These are phyloP conservation scores for Mycena epipterygia DNA, from an alignment of 768 basidiomycete genomes.

Conservation along the genomic window DNA sequence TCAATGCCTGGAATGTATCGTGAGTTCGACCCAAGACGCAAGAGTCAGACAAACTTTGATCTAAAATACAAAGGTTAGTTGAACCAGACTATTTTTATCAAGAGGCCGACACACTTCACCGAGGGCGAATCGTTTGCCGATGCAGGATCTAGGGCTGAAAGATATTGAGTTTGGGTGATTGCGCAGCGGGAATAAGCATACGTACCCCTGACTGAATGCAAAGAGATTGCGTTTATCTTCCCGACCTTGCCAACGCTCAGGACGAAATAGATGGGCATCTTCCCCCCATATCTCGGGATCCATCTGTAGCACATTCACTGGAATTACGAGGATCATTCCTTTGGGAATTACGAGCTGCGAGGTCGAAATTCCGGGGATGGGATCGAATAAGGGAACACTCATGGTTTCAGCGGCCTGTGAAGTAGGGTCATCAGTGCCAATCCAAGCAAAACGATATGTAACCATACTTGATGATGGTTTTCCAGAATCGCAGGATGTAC, in stretches of 20 bases:
- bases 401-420: slow-evolving; percentile 65
- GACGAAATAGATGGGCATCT: slow-evolving; percentile 69
- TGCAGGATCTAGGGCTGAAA: slow-evolving; percentile 69
- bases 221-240: slow-evolving; percentile 57
- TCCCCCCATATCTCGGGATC: slow-evolving; percentile 70
- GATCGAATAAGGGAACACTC: slow-evolving; percentile 66
- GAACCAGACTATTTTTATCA: no score
- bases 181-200: not conserved
- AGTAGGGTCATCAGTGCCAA: slow-evolving; percentile 17
- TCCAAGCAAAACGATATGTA: not conserved
- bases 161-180: slow-evolving; percentile 24
- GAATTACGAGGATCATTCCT: slow-evolving; percentile 68
- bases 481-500: slow-evolving; percentile 74
- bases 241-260: slow-evolving; percentile 72
- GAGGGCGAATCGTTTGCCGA: slow-evolving; percentile 70
- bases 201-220: slow-evolving; percentile 71
- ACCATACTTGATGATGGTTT: slow-evolving; percentile 71
- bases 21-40: not conserved
- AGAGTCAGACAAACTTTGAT: slow-evolving; percentile 64
- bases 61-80: no score
- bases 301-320: slow-evolving; percentile 68
- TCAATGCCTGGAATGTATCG: slow-evolving; percentile 49
- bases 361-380: slow-evolving; percentile 60
- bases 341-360: slow-evolving; percentile 64
- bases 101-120: slow-evolving; percentile 54